phyloP scores from a whole-genome alignment of 352 stramenopile genomes.

The Globisporangium polare region DNA sequence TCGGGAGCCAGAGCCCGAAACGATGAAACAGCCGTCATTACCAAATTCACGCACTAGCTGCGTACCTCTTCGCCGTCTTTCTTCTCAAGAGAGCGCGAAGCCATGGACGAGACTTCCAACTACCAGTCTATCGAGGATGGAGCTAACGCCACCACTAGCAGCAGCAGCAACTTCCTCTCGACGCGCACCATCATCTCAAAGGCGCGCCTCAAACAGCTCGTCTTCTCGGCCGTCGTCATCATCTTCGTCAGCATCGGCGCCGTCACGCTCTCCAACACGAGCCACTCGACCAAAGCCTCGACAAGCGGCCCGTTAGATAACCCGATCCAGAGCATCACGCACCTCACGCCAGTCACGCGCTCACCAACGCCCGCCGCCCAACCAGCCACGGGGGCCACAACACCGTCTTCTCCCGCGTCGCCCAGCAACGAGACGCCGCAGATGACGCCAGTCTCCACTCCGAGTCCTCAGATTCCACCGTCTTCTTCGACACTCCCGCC shows the following conservation, averaged over 20 bases:
- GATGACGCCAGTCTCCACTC: slow-evolving; percentile 1
- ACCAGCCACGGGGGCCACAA: neutral
- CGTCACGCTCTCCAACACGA: slow-evolving; percentile 7
- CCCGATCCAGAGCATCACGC: slow-evolving; percentile 3
- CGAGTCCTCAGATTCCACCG: neutral
- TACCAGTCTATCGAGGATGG: slow-evolving; percentile 14
- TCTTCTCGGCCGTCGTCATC: slow-evolving; percentile 14
- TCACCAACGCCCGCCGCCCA: neutral
- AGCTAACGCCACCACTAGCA: neutral
- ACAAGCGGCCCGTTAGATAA: slow-evolving; percentile 3
- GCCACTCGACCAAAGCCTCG: neutral
- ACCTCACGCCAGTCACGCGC: neutral
- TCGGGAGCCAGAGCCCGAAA: neutral
- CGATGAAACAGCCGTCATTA: slow-evolving; percentile 4
- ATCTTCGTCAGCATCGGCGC: slow-evolving; percentile 14
- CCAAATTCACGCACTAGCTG: slow-evolving; percentile 14
- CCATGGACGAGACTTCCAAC: slow-evolving; percentile 12
- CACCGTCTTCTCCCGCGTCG: neutral
- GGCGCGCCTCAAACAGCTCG: slow-evolving; percentile 9
- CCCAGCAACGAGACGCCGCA: neutral
- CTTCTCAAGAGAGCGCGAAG: neutral
- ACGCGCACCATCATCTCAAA: slow-evolving; percentile 14
- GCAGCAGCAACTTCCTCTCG: neutral
- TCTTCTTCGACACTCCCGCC: neutral
- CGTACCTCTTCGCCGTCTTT: neutral